Conservation (phyloP, 257 asterid genomes). For the Nyctanthes arbortristis region DNA sequence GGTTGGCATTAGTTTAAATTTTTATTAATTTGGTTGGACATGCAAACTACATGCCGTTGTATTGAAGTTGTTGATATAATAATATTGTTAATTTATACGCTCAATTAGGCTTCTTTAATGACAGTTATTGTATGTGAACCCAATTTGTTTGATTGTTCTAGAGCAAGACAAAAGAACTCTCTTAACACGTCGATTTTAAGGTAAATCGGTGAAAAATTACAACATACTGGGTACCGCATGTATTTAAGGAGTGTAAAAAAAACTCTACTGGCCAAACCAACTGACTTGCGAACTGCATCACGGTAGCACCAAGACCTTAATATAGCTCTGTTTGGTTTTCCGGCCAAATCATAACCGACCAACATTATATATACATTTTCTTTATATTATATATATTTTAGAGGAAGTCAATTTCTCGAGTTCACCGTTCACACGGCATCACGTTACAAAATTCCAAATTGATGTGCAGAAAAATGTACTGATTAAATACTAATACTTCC, state of each 20-base stretch:
- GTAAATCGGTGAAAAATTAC: not conserved
- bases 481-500: no score
- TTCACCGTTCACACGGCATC: conserved; percentile 22
- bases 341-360: not conserved
- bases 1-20: not conserved
- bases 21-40: not conserved
- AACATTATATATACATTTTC: conserved; percentile 1
- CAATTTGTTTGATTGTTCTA: not conserved
- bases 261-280: not conserved
- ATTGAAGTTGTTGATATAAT: conserved; percentile 5
- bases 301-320: no score
- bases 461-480: conserved; percentile 20
- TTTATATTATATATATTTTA: not conserved
- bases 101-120: not conserved
- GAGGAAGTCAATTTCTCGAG: not conserved
- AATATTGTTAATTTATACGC: not conserved
- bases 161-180: not conserved
- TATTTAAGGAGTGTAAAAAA: not conserved
- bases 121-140: not conserved
- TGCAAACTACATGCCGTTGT: conserved; percentile 26
- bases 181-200: not conserved
- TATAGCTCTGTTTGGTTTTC: no score
- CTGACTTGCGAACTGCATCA: no score
- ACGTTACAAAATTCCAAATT: not conserved
- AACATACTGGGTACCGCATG: not conserved